Evolutionary conservation across 108 stramenopile genomes (phyloP), one percentile per base, ranked within the genome.

Genomic region (Pinguiococcus pyrenoidosus): DNA sequence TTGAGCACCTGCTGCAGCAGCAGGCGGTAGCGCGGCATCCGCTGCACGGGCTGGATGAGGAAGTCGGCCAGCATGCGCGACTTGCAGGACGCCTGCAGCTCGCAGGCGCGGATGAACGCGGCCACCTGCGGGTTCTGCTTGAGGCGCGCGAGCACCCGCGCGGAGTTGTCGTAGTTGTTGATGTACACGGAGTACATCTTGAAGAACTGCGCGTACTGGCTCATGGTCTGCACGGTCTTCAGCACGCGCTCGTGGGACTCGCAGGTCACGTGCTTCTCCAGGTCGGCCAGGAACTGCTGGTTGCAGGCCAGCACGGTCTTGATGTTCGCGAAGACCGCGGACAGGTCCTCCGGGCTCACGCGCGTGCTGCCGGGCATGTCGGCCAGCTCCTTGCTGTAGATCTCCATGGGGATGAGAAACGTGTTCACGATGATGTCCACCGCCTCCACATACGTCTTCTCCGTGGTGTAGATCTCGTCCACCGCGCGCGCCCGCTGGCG

Each of bases 11-110:
- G 39, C 2, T 23, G 35, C 3, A 62, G 46, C 13, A 62, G 55
- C 4, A 62, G 61, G 26, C 41, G 30, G 18, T 67, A 67, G 18
- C 66, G 60, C 18, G 66, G 66, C 14, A 62, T 45, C 16, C 66
- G 23, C 48, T 67, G 66, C 10, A 67, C 54, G 9, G 66, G 66
- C 46, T 54, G 28, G 18, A 66, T 60, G 18, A 66, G 52, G 27
- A 44, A 60, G 33, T 38, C 27, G 21, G 27, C 25, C 2, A 66
- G 46, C 27, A 45, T 54, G 8, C 43, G 29, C 8, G 25, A 28
- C 25, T 42, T 25, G 29, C 59, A 62, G 0, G 21, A 46, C 0
- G 29, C 22, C 16, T 54, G 45, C 7, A 16, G 32, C 33, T 67
- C 54, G 37, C 59, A 54, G 14, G 49, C 55, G 23, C 48, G 37